Evolutionary conservation across 2,329 filamentous ascomycete species (phyloP).

Genomic region (Penicillium sp.): DNA sequence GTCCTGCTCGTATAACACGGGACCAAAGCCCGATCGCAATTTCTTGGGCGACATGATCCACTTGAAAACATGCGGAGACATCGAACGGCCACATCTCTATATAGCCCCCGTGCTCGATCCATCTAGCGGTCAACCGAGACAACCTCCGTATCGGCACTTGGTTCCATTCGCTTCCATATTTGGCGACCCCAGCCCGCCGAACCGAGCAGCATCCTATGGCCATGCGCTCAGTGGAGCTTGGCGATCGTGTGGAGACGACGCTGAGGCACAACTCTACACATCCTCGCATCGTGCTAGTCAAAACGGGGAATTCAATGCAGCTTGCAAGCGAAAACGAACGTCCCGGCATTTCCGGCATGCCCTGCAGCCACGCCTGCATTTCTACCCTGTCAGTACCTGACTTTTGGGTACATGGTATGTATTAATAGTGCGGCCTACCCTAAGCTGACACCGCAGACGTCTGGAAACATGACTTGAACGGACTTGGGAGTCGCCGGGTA

Average conservation of each 20-base stretch:
- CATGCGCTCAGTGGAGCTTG: not conserved
- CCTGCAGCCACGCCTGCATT: no score
- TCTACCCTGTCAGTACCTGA: not conserved
- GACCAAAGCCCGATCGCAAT: not conserved
- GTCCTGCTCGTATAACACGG: constrained; percentile 5
- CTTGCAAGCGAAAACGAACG: not conserved
- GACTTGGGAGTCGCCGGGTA: not conserved
- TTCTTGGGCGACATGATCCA: not conserved
- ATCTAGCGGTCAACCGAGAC: not conserved
- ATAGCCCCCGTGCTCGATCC: not conserved
- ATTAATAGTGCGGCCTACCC: not conserved
- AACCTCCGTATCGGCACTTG: not conserved
- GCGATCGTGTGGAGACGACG: constrained; percentile 1
- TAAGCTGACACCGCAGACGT: not conserved
- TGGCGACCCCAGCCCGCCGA: not conserved
- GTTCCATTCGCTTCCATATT: not conserved
- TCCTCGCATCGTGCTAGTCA: not conserved
- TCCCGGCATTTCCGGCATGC: not conserved
- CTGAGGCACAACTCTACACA: not conserved
- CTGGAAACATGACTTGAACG: not conserved
- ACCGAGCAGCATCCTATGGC: not conserved
- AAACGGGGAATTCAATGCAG: constrained; percentile 10
- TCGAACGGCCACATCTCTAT: not conserved
- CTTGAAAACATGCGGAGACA: not conserved
- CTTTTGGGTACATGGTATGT: not conserved